Conservation (phyloP, 805 yeast genomes). For the Suhomyces tanzawaensis region DNA sequence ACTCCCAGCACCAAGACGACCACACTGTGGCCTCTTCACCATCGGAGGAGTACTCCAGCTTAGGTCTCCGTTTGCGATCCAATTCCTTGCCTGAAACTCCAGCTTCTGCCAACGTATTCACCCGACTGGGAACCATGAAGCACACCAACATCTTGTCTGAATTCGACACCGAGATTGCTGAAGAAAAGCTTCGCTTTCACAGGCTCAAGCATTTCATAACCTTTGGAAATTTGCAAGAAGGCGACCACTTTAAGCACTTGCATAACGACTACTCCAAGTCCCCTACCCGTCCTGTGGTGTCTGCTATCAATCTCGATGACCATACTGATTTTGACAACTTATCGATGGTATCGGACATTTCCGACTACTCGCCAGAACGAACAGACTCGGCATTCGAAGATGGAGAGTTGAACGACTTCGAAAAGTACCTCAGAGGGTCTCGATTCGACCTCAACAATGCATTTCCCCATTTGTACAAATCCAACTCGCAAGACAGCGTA, state of each 20-base stretch:
- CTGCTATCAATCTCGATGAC: conserved; percentile 5
- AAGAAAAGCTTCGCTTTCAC: conserved; percentile 17
- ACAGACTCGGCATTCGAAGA: neutral
- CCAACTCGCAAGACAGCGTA: conserved; percentile 27
- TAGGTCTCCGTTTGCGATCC: conserved; percentile 12
- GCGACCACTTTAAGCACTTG: neutral
- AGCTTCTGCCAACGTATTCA: neutral
- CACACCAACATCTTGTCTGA: conserved; percentile 4
- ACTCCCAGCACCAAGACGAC: conserved; percentile 1
- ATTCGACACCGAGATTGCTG: conserved; percentile 6
- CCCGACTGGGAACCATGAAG: neutral
- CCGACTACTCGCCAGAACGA: conserved; percentile 19
- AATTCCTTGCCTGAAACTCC: conserved; percentile 21
- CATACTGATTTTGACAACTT: conserved; percentile 14
- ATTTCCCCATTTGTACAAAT: conserved; percentile 26
- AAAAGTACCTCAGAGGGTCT: conserved; percentile 31
- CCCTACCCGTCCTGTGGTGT: conserved; percentile 1
- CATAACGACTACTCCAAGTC: conserved; percentile 1
- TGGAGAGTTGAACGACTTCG: conserved; percentile 27
- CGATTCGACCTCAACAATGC: conserved; percentile 29
- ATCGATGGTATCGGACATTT: conserved; percentile 22
- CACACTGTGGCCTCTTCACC: conserved; percentile 14
- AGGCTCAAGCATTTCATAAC: conserved; percentile 24
- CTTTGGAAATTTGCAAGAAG: conserved; percentile 10
- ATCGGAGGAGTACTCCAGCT: neutral